A percentile compares a stretch with the other conserved stretches of the same genome.
Evolutionary conservation across 192 early-diverging fungal species (phyloP).

Genomic region (Linnemannia exigua): DNA sequence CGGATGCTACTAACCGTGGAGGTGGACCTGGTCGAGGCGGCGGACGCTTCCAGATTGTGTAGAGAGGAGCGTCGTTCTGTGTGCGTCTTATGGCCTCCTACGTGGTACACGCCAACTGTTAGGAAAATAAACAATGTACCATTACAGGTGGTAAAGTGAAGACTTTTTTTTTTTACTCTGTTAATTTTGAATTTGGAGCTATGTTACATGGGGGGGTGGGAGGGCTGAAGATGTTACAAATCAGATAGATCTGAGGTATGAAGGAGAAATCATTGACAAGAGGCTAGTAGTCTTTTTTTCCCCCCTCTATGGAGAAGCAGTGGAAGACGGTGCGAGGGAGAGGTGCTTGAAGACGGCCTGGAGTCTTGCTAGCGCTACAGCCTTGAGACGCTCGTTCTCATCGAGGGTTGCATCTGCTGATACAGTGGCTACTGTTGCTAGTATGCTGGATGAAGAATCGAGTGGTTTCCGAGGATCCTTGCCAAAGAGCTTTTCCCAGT

Average conservation of each 20-base stretch:
- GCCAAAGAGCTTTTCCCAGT: conserved; percentile 51
- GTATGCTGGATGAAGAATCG: background rate
- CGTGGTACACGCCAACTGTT: background rate
- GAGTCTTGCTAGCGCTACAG: conserved; percentile 43
- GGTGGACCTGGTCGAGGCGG: conserved; percentile 31
- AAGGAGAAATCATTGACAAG: no score
- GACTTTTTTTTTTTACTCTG: background rate
- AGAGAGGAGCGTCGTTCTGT: background rate
- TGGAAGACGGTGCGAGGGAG: conserved; percentile 14
- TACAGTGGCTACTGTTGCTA: conserved; percentile 1
- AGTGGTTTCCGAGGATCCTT: conserved; percentile 39
- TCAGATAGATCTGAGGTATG: background rate
- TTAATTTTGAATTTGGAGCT: no score
- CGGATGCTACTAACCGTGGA: conserved; percentile 75
- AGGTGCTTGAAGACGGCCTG: conserved; percentile 48
- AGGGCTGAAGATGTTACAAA: no score
- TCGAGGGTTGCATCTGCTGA: background rate
- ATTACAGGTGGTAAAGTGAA: background rate
- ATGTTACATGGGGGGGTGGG: no score
- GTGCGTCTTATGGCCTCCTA: background rate
- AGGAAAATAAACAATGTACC: background rate
- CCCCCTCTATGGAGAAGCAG: background rate
- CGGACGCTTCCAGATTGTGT: conserved; percentile 31
- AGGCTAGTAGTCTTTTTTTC: no score
- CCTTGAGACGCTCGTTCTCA: conserved; percentile 30